These are phyloP conservation scores for Pestalotiopsis sp. DNA, from an alignment of 2,329 filamentous ascomycete genomes.

Conservation along the genomic window DNA sequence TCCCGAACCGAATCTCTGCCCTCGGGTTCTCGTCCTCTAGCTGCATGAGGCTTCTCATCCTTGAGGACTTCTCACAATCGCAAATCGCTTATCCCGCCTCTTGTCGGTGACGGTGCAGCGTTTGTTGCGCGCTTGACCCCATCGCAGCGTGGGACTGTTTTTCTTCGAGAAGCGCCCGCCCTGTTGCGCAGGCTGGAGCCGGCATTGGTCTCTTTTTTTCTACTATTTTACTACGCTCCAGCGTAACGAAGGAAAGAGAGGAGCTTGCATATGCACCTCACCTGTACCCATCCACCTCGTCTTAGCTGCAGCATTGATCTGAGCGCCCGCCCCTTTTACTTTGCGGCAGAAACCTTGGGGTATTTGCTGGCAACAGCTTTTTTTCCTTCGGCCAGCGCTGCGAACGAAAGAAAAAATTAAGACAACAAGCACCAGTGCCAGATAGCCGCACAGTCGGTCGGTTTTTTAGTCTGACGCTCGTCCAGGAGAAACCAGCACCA, in stretches of 20 bases:
- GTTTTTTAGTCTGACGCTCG: neutral
- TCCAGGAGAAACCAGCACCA: neutral
- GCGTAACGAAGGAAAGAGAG: neutral
- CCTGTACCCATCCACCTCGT: neutral
- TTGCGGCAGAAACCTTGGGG: conserved; percentile 5
- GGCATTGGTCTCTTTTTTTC: neutral
- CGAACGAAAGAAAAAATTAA: neutral
- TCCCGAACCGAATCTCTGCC: conserved; percentile 2
- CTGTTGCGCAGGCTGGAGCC: neutral
- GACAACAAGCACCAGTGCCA: neutral
- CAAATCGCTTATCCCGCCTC: neutral
- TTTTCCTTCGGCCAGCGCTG: neutral
- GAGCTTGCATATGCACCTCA: neutral
- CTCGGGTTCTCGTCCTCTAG: neutral
- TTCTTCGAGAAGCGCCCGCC: neutral
- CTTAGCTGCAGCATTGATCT: conserved; percentile 5
- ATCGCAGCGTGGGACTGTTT: neutral
- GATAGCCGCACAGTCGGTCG: neutral
- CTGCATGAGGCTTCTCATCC: conserved; percentile 4
- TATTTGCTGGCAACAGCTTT: neutral
- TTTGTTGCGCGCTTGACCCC: neutral
- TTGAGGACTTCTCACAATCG: neutral
- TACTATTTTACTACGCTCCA: neutral
- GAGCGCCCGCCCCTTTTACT: conserved; percentile 8
- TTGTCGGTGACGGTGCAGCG: neutral